These are phyloP conservation scores for Trypanosomatidae sp. DNA, from an alignment of 208 protist genomes.

Conservation along the genomic window DNA sequence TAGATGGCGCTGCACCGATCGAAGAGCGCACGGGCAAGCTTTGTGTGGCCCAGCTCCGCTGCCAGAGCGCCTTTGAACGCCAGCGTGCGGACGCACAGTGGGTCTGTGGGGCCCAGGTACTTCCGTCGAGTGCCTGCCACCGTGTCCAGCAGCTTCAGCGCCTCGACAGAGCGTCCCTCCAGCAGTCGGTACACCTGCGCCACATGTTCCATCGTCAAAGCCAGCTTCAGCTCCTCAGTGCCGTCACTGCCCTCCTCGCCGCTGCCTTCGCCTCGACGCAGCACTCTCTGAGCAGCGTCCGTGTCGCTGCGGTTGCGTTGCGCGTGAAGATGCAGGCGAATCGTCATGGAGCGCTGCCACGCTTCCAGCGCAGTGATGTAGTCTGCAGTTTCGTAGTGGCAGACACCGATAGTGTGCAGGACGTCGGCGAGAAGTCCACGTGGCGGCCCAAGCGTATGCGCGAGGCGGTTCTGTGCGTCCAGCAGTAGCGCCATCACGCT, in stretches of 20 bases:
- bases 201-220: slow-evolving; percentile 67
- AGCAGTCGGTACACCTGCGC: slow-evolving; percentile 49
- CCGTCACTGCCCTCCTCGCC: neutral
- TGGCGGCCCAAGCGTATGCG: slow-evolving; percentile 29
- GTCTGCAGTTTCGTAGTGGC: slow-evolving; percentile 29
- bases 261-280: neutral
- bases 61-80: slow-evolving; percentile 34
- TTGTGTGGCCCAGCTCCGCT: slow-evolving; percentile 32
- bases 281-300: neutral
- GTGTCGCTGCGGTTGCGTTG: neutral
- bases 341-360: slow-evolving; percentile 28
- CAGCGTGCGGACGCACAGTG: slow-evolving; percentile 33
- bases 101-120: slow-evolving; percentile 45
- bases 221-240: slow-evolving; percentile 51
- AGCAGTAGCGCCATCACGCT: slow-evolving; percentile 24
- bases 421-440: slow-evolving; percentile 61
- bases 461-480: slow-evolving; percentile 29
- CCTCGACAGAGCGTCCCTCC: slow-evolving; percentile 18
- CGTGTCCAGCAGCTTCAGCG: slow-evolving; percentile 42
- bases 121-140: slow-evolving; percentile 40
- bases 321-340: slow-evolving; percentile 18
- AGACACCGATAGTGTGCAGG: slow-evolving; percentile 62
- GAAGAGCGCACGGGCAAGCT: slow-evolving; percentile 16
- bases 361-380: slow-evolving; percentile 22
- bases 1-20: slow-evolving; percentile 5